Base-by-base conservation (phyloP, 768 basidiomycete species). In the Naganishia antarctica region DNA sequence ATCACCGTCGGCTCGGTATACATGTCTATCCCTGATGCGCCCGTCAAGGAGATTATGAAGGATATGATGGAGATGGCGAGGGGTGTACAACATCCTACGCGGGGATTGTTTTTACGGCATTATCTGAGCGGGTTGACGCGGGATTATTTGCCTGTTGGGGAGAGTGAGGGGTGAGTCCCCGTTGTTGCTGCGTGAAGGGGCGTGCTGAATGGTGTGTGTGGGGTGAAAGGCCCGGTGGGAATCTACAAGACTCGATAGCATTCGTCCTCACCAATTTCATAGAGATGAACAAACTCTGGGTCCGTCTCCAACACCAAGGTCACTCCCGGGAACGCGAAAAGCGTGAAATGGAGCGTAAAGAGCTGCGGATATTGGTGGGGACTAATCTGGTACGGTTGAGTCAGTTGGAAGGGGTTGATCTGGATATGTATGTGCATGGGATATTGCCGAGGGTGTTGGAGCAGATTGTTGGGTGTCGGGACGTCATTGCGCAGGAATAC, bases 61-160 rank as follows among this genome's bases (percentile, higher is more conserved):
- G 96, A 99, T 78, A 97, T 98, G 94, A 88, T 99, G 88, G 96
- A 99, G 78, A 98, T 98, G 96, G 91, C 91, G 37, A 82, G 92
- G 21, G 96, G 96, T 66, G 91, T 99, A 4, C 82, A 98, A 68
- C 92, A 98, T 76, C 94, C 96, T n/a, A 91, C 92, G 53, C 83
- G 96, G 48, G 96, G 96, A 18, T 80, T 99, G 34, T 99, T 99
- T 79, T 81, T 99, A 37, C 83, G 94, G 28, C 94, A 99, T 75
- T 98, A 98, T 78, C 85, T 98, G 34, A 91, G 89, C 65, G 94
- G 96, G 15, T 93, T 98, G 80, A 98, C 96, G 16, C 83, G 92
- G 68, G 93, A 97, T 73, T 86, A 94, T 74, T 79, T 99, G n/a
- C 96, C 96, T 0, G 77, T 93, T n/a, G 91, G 91, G 8, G 76